Conservation (phyloP, 1,284 basidiomycete species). For the Papiliotrema nemorosa region DNA sequence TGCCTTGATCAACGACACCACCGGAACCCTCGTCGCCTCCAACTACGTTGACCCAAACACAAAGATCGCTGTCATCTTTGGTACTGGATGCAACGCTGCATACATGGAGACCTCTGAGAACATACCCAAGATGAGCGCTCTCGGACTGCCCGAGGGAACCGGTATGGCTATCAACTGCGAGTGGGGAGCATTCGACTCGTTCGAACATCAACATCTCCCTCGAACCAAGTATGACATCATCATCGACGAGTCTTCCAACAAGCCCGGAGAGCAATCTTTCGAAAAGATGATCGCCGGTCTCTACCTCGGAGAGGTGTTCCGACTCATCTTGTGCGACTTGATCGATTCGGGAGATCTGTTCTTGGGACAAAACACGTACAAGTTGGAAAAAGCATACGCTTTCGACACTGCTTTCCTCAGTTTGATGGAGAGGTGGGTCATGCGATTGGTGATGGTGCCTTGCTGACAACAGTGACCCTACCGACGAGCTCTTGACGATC, state of each 20-base stretch:
- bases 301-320: slow-evolving; percentile 94
- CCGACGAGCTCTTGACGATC: slow-evolving; percentile 94
- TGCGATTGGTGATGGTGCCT: not conserved
- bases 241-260: slow-evolving; percentile 93
- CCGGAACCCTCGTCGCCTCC: slow-evolving; percentile 93
- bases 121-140: slow-evolving; percentile 67
- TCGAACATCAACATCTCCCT: slow-evolving; percentile 85
- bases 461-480: slow-evolving; percentile 67
- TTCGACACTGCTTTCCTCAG: slow-evolving; percentile 97
- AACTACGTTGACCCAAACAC: slow-evolving; percentile 90
- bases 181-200: slow-evolving; percentile 96
- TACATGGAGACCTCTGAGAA: slow-evolving; percentile 88
- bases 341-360: slow-evolving; percentile 96
- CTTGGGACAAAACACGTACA: slow-evolving; percentile 96
- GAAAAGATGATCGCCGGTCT: slow-evolving; percentile 98
- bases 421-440: slow-evolving; percentile 78
- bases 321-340: slow-evolving; percentile 88
- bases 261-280: slow-evolving; percentile 80
- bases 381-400: slow-evolving; percentile 85
- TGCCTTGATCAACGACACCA: slow-evolving; percentile 94
- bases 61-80: slow-evolving; percentile 93
- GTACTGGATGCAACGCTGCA: slow-evolving; percentile 97
- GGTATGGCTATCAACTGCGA: slow-evolving; percentile 86
- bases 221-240: slow-evolving; percentile 90
- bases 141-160: slow-evolving; percentile 64